Evolutionary conservation across 1,284 basidiomycete species (phyloP), one percentile per base, ranked within the genome.

Genomic region (Tilletia setariae): DNA sequence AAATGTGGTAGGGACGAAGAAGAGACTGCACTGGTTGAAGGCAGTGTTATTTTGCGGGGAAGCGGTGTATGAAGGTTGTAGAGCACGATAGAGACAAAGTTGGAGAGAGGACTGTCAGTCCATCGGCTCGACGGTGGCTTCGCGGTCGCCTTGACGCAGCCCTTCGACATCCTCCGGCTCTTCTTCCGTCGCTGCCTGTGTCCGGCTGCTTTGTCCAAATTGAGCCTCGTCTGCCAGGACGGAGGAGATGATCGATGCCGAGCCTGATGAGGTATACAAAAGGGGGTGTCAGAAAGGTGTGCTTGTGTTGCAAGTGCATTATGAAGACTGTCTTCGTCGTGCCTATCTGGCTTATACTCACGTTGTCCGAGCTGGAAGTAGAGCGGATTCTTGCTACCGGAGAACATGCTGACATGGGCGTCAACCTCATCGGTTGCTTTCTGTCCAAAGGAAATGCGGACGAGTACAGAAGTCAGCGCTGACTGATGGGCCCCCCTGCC

Each of bases 381-480:
- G 21, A 91, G 91, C 73, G 94, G 91, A 76, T 95, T 95, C n/a
- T 88, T 89, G 72, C 86, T 86, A 4, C 88, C 86, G 71, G 87
- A 87, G 83, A 97, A 97, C 90, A 97, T 95, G 49, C 89, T 89
- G 59, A 89, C 91, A 79, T 97, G 94, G 13, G 92, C 94, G 70
- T 90, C 86, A 21, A 95, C 85, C 83, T 96, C 93, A 79, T 95
- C 91, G 21, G 85, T 75, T 0, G 90, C 90, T 32, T 89, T 79
- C 1, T 86, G 75, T 25, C 88, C 51, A 9, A 40, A 7, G n/a
- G 8, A 8, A 8, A 49, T 40, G 4, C 35, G 11, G 4, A 40
- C 35, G 35, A 40, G 11, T 6, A 40, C 6, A 40, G n/a, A 40
- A 40, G 35, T 40, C 47, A 49, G 47, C 23, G 44, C 44, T n/a